Percentiles rank a stretch among this genome's conserved stretches.
Conservation (phyloP, 345 rosid genomes). For the Camelina sativa region DNA sequence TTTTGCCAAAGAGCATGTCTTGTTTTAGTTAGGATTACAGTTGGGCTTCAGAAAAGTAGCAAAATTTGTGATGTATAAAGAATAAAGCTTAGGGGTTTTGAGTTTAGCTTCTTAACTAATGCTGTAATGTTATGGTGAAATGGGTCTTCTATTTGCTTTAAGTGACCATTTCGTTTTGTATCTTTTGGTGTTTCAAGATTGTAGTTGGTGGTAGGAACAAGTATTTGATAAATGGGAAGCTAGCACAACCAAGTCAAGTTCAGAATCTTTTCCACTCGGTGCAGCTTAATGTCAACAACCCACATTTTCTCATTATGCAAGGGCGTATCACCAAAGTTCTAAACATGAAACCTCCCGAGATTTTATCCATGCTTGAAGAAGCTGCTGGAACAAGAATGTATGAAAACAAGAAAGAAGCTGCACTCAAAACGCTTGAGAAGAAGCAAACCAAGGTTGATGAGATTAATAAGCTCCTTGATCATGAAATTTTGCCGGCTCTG, state of each 20-base stretch:
- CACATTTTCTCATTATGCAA: constrained; percentile 99
- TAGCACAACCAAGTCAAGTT: constrained; percentile 50
- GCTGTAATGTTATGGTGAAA: neutral
- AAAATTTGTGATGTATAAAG: neutral
- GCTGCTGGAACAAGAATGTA: constrained; percentile 99
- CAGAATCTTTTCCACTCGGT: constrained; percentile 98
- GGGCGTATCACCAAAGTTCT: constrained; percentile 97
- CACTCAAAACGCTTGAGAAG: constrained; percentile 89
- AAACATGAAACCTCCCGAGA: constrained; percentile 99
- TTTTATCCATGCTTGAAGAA: constrained; percentile 97
- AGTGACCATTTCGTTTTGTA: neutral
- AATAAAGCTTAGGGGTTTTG: too few species aligned
- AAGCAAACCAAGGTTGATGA: constrained; percentile 97
- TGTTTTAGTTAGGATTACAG: too few species aligned
- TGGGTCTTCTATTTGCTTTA: neutral
- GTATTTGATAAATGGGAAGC: constrained; percentile 50
- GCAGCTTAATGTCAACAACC: constrained; percentile 96
- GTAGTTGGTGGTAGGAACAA: constrained; percentile 68
- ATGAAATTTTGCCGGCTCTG: constrained; percentile 88
- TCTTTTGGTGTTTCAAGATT: constrained; percentile 57
- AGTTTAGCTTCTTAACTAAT: too few species aligned
- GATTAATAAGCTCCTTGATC: constrained; percentile 89
- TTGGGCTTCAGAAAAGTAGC: too few species aligned
- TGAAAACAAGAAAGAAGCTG: constrained; percentile 91
- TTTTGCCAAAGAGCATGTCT: too few species aligned